A percentile compares a stretch with the other conserved stretches of the same genome.
Conservation (phyloP, 2,329 filamentous ascomycete genomes). For the Penicillium sp. region DNA sequence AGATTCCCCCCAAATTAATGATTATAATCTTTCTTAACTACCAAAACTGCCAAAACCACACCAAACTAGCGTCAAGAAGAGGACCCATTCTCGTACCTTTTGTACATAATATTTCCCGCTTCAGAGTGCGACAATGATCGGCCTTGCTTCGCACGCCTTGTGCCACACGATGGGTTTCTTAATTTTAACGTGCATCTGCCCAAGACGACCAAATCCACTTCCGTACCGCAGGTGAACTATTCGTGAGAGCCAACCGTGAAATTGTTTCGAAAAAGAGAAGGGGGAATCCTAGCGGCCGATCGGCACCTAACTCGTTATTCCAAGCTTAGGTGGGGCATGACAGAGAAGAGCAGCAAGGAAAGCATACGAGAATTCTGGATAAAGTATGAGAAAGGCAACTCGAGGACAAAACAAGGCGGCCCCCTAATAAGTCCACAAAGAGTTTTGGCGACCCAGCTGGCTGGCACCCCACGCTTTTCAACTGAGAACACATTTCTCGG, state of each 20-base stretch:
- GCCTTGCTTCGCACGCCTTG: slow-evolving; percentile 17
- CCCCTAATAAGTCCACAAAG: background rate
- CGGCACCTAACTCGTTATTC: slow-evolving; percentile 10
- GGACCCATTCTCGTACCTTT: slow-evolving; percentile 9
- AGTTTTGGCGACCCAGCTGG: slow-evolving; percentile 11
- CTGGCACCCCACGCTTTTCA: slow-evolving; percentile 2
- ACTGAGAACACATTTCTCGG: background rate
- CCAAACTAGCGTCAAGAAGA: slow-evolving; percentile 10
- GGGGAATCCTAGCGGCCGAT: slow-evolving; percentile 36
- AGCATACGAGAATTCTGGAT: slow-evolving; percentile 1
- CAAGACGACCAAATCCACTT: slow-evolving; percentile 11
- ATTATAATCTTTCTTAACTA: no score
- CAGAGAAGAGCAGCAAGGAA: background rate
- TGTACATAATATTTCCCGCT: background rate
- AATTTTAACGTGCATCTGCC: slow-evolving; percentile 21
- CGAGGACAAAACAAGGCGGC: background rate
- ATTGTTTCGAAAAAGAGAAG: slow-evolving; percentile 1
- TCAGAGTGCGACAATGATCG: slow-evolving; percentile 5
- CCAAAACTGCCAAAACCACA: background rate
- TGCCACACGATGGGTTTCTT: slow-evolving; percentile 18
- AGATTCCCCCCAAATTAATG: background rate
- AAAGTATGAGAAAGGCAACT: slow-evolving; percentile 6
- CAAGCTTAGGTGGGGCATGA: slow-evolving; percentile 27
- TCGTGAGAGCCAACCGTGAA: slow-evolving; percentile 1
- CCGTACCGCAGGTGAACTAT: slow-evolving; percentile 1